Evolutionary conservation across 1,284 basidiomycete genomes (phyloP).

Genomic region (Meripilus lineatus): DNA sequence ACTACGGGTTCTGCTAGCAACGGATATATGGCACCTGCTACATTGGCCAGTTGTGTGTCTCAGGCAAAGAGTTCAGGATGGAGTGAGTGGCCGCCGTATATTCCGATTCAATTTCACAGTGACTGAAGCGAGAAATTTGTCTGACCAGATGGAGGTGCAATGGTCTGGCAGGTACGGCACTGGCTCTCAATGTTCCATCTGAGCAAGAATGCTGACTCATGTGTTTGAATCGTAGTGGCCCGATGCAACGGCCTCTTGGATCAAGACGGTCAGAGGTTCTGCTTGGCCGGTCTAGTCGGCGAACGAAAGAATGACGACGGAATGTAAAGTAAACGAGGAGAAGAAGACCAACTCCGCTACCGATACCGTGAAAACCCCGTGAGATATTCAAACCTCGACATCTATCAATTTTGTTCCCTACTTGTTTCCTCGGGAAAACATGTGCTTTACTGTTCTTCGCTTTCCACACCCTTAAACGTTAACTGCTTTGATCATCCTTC

Average conservation of each 20-base stretch:
- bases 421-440: too few relatives aligned
- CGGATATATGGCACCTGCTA: conserved; percentile 50
- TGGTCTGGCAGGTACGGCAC: conserved; percentile 30
- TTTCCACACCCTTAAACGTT: too few relatives aligned
- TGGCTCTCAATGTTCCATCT: too few relatives aligned
- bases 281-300: conserved; percentile 23
- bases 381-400: too few relatives aligned
- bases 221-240: conserved; percentile 29
- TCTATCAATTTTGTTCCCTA: too few relatives aligned
- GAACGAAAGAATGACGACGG: not conserved
- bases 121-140: conserved; percentile 1
- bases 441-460: too few relatives aligned
- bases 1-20: conserved; percentile 46
- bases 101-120: too few relatives aligned
- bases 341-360: not conserved
- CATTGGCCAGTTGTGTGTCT: conserved; percentile 49
- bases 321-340: not conserved
- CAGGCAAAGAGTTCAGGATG: conserved; percentile 53
- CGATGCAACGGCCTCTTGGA: conserved; percentile 45
- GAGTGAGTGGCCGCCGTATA: conserved; percentile 34
- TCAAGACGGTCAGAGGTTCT: conserved; percentile 27
- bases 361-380: too few relatives aligned
- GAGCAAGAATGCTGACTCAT: conserved; percentile 2
- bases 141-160: conserved; percentile 44
- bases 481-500: too few relatives aligned